Conservation (phyloP, 768 basidiomycete species). For the Suillus subluteus region DNA sequence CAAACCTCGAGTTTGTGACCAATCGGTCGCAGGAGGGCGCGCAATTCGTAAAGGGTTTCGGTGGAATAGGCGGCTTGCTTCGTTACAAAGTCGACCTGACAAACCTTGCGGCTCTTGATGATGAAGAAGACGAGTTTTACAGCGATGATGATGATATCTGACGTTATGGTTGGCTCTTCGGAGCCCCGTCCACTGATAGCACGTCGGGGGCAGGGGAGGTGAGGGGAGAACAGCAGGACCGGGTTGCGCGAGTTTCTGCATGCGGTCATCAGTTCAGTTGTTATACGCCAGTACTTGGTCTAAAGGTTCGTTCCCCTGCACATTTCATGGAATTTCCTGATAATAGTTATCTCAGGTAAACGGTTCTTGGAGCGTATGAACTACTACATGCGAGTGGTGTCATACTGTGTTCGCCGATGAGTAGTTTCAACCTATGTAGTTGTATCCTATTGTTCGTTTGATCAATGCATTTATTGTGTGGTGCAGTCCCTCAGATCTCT, state of each 20-base stretch:
- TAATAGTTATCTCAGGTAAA: not conserved
- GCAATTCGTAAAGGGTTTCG: conserved; percentile 98
- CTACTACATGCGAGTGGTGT: conserved; percentile 15
- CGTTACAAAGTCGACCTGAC: conserved; percentile 98
- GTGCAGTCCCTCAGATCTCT: not conserved
- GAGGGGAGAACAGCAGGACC: conserved; percentile 3
- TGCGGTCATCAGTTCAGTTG: not conserved
- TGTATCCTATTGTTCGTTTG: conserved; percentile 26
- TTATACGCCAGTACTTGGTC: not conserved
- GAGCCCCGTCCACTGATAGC: conserved; percentile 71
- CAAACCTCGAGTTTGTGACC: conserved; percentile 93
- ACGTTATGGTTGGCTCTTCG: conserved; percentile 85
- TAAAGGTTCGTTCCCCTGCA: not conserved
- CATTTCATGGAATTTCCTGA: too few relatives aligned
- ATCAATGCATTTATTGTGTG: conserved; percentile 24
- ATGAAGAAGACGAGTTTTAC: conserved; percentile 87
- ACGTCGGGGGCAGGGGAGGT: conserved; percentile 49
- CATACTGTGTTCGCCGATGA: conserved; percentile 22
- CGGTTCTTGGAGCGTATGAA: conserved; percentile 12
- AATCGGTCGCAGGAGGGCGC: conserved; percentile 97
- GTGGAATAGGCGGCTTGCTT: conserved; percentile 94
- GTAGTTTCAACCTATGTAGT: conserved; percentile 34
- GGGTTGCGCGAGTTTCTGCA: not conserved
- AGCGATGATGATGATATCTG: conserved; percentile 76
- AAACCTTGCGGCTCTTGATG: conserved; percentile 73